These are phyloP conservation scores for Clitopilus passeckerianus DNA, from an alignment of 768 basidiomycete genomes.

Conservation along the genomic window DNA sequence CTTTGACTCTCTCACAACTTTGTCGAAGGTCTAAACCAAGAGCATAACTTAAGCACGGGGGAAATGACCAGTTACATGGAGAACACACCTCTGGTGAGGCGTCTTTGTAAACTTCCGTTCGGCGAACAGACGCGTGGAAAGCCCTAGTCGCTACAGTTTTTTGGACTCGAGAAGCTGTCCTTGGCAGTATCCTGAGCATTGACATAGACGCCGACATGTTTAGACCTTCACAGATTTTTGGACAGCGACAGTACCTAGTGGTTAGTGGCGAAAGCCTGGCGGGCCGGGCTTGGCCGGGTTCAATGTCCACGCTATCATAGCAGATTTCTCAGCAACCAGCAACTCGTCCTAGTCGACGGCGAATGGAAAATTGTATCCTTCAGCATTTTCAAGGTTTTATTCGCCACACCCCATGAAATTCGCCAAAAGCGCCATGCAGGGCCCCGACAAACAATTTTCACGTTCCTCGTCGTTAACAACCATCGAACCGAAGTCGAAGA, in stretches of 20 bases:
- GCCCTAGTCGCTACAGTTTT: constrained; percentile 5
- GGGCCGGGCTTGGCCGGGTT: neutral
- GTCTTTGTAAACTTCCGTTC: constrained; percentile 37
- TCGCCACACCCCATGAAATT: neutral
- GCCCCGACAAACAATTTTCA: neutral
- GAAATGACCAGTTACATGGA: neutral
- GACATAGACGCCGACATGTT: neutral
- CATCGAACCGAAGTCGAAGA: neutral
- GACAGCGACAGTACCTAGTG: neutral
- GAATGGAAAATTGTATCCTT: too few relatives aligned
- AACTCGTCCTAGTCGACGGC: too few relatives aligned
- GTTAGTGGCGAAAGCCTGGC: neutral
- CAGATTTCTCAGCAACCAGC: neutral
- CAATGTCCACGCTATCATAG: neutral
- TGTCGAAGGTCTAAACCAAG: constrained; percentile 29
- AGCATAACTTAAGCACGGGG: neutral
- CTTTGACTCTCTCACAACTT: constrained; percentile 26
- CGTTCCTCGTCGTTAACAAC: neutral
- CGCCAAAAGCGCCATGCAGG: neutral
- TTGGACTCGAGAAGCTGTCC: neutral
- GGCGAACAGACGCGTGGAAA: constrained; percentile 38
- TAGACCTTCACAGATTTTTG: neutral
- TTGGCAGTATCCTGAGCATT: neutral
- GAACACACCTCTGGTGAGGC: constrained; percentile 32
- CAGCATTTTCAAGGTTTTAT: too few relatives aligned